Conservation (phyloP, 768 basidiomycete species). For the Favolaschia claudopus region DNA sequence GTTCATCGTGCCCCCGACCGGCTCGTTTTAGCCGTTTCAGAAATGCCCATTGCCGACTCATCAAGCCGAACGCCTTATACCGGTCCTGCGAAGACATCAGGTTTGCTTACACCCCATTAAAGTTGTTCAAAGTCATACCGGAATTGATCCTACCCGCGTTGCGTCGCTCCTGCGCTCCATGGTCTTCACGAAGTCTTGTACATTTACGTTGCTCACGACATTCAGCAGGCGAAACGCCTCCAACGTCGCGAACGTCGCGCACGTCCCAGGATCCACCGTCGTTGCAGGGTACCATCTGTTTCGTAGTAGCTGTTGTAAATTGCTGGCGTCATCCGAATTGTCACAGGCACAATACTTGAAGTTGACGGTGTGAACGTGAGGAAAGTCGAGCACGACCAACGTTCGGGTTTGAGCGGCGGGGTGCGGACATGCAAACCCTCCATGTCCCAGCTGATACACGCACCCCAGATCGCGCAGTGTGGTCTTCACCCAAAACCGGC, state of each 20-base stretch:
- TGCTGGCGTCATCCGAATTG: neutral
- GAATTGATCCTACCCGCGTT: neutral
- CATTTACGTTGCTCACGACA: constrained; percentile 24
- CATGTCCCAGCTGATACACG: constrained; percentile 9
- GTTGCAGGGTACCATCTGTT: constrained; percentile 25
- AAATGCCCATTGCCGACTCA: constrained; percentile 14
- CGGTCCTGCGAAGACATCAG: too few relatives aligned
- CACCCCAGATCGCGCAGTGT: neutral
- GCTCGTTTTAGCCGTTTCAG: constrained; percentile 13
- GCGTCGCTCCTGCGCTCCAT: constrained; percentile 5
- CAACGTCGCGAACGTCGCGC: constrained; percentile 14
- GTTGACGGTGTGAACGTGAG: constrained; percentile 3
- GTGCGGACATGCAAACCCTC: neutral
- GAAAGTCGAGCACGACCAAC: constrained; percentile 5
- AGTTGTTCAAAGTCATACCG: constrained; percentile 2
- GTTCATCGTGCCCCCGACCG: constrained; percentile 6
- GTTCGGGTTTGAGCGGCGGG: neutral
- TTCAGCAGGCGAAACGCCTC: constrained; percentile 20
- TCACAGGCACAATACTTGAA: constrained; percentile 8
- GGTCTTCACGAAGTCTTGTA: constrained; percentile 15
- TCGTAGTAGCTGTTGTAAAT: constrained; percentile 4
- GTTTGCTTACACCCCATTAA: neutral
- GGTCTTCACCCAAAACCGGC: neutral
- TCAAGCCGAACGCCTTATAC: neutral
- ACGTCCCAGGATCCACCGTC: constrained; percentile 11